Evolutionary conservation across 169 alveolate species (phyloP).

Genomic region (Eimeria sp.): DNA sequence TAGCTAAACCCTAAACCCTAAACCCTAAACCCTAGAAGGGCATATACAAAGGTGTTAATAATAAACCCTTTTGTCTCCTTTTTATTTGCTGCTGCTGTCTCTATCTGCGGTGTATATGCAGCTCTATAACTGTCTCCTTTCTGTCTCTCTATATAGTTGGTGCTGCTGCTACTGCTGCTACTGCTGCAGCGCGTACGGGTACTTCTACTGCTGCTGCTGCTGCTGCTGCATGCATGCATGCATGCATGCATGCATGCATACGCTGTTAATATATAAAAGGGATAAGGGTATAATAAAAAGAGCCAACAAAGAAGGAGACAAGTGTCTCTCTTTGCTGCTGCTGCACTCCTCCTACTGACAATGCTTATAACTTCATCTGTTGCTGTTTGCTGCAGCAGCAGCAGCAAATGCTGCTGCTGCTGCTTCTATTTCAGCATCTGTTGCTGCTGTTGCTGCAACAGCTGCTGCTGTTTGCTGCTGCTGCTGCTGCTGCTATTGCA

Average conservation of each 20-base stretch:
- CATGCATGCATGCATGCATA: neutral
- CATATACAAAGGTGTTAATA: neutral
- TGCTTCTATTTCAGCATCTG: too few species aligned
- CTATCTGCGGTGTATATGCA: neutral
- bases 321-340: neutral
- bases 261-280: neutral
- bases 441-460: too few species aligned
- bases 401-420: too few species aligned
- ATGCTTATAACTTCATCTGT: constrained; percentile 61
- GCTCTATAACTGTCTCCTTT: neutral
- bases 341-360: constrained; percentile 21
- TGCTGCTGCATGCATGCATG: constrained; percentile 42
- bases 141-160: neutral
- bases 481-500: too few species aligned
- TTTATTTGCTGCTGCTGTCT: neutral
- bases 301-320: neutral
- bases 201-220: constrained; percentile 51
- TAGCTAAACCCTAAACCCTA: too few species aligned
- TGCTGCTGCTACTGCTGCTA: neutral
- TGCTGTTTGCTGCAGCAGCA: neutral
- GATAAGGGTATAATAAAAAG: too few species aligned
- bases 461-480: neutral
- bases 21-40: too few species aligned
- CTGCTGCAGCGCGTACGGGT: neutral
- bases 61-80: neutral